Percentiles rank a stretch among this genome's conserved stretches.
These are phyloP conservation scores for Chlorella sp. DNA, from an alignment of 139 green algal genomes.

Conservation along the genomic window DNA sequence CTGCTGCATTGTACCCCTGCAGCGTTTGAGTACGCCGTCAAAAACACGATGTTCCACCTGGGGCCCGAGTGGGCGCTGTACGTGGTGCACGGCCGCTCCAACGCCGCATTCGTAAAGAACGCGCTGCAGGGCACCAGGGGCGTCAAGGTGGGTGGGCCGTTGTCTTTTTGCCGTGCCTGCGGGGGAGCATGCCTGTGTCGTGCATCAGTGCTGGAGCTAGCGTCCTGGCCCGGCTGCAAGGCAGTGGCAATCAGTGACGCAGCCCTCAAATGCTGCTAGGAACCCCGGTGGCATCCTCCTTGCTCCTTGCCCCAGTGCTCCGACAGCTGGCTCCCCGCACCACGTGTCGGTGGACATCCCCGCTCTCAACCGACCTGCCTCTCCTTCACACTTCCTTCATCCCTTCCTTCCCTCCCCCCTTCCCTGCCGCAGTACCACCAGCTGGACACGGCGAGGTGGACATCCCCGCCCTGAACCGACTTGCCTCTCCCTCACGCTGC, in stretches of 20 bases:
- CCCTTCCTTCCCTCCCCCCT: too few relatives aligned
- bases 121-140: neutral
- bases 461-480: too few relatives aligned
- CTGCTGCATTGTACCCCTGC: too few relatives aligned
- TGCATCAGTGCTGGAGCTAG: too few relatives aligned
- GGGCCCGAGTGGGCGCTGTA: slow-evolving; percentile 19
- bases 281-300: neutral
- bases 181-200: too few relatives aligned
- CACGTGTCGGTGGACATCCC: neutral
- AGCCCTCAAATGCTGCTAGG: too few relatives aligned
- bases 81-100: slow-evolving; percentile 13
- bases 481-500: neutral
- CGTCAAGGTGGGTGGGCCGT: neutral
- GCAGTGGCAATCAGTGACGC: too few relatives aligned
- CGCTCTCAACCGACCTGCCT: neutral
- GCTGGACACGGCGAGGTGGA: too few relatives aligned
- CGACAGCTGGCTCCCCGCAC: too few relatives aligned
- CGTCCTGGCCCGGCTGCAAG: too few relatives aligned
- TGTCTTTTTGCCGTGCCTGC: neutral
- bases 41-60: slow-evolving; percentile 33
- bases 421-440: neutral
- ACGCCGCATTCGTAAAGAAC: neutral
- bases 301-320: neutral
- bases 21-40: slow-evolving; percentile 36
- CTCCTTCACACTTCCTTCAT: neutral